Evolutionary conservation across 2,329 filamentous ascomycete genomes (phyloP).

Genomic region (Diplodia scrobiculata): DNA sequence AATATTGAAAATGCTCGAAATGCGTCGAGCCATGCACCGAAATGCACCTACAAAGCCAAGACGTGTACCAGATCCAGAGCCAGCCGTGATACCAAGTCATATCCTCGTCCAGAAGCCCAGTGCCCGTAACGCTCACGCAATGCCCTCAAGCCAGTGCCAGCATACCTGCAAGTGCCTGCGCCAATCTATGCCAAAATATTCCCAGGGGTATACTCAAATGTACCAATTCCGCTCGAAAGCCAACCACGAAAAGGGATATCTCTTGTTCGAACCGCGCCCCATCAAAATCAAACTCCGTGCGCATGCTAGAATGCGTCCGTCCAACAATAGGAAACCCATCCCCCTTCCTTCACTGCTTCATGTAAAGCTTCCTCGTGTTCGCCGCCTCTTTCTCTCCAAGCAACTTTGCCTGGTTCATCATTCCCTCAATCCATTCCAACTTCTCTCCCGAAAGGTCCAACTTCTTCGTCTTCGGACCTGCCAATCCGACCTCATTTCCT

Average conservation of each 20-base stretch:
- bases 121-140: conserved; percentile 15
- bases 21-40: neutral
- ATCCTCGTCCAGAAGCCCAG: conserved; percentile 16
- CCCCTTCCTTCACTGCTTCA: conserved; percentile 13
- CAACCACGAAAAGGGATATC: conserved; percentile 27
- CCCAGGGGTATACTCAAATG: conserved; percentile 21
- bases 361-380: conserved; percentile 23
- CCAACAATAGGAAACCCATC: neutral
- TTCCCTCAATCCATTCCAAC: conserved; percentile 77
- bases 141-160: conserved; percentile 18
- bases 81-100: conserved; percentile 25
- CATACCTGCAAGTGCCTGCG: conserved; percentile 10
- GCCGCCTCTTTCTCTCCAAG: conserved; percentile 43
- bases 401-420: conserved; percentile 75
- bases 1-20: neutral
- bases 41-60: conserved; percentile 14
- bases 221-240: conserved; percentile 22
- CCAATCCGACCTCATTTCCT: conserved; percentile 62
- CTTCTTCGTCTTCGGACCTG: conserved; percentile 67
- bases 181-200: conserved; percentile 21
- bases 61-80: conserved; percentile 13
- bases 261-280: conserved; percentile 14
- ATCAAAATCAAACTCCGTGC: conserved; percentile 15
- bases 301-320: conserved; percentile 11
- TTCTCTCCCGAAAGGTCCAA: conserved; percentile 69